These are phyloP conservation scores for Neurospora sp. DNA, from an alignment of 495 filamentous ascomycete genomes.

Conservation along the genomic window DNA sequence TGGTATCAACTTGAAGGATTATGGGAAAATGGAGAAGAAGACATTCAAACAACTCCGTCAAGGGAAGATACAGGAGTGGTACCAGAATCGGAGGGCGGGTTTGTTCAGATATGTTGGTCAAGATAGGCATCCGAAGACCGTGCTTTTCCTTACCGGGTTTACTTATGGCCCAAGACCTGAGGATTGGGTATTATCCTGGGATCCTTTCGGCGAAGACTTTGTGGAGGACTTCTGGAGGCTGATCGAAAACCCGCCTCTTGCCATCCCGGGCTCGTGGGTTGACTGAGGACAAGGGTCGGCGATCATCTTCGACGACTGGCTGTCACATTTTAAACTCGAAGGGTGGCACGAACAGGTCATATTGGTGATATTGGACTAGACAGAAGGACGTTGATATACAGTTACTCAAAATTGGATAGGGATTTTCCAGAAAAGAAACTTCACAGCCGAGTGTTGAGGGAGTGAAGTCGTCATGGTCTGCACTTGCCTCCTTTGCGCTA, in stretches of 20 bases:
- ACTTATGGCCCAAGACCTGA: not conserved
- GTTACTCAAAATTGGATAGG: not conserved
- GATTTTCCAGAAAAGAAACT: not conserved
- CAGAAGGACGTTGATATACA: too few relatives aligned
- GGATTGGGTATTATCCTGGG: not conserved
- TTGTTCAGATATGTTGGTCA: not conserved
- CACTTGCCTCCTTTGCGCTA: not conserved
- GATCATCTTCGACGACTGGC: not conserved
- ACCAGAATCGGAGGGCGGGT: not conserved
- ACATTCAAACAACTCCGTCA: not conserved
- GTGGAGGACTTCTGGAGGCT: not conserved
- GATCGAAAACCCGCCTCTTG: not conserved
- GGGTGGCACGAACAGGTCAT: too few relatives aligned
- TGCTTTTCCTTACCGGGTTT: not conserved
- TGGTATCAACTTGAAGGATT: not conserved
- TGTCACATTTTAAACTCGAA: not conserved
- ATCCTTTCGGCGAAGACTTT: not conserved
- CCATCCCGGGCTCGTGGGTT: not conserved
- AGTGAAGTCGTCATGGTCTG: not conserved
- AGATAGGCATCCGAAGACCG: not conserved
- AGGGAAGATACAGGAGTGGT: not conserved
- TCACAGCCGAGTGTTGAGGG: not conserved
- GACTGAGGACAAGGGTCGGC: not conserved
- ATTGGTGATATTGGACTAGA: too few relatives aligned
- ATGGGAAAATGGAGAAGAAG: not conserved